These are phyloP conservation scores for Magnaporthiopsis rhizophila DNA, from an alignment of 2,329 filamentous ascomycete species.

Conservation along the genomic window DNA sequence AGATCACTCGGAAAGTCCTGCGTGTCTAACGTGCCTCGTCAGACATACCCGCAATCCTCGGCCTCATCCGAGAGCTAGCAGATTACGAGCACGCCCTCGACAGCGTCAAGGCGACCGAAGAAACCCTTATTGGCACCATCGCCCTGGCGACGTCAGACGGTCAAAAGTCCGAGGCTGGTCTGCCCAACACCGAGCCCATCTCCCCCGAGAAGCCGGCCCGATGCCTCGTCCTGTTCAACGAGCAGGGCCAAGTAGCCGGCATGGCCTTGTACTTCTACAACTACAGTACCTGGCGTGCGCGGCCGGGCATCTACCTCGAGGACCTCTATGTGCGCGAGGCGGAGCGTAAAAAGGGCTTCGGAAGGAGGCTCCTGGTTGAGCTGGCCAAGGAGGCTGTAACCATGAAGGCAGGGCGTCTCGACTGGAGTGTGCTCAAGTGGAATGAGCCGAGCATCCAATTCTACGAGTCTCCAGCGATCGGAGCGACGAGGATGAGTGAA, in stretches of 20 bases:
- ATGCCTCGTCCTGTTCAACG: slow-evolving; percentile 59
- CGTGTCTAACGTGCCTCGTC: slow-evolving; percentile 2
- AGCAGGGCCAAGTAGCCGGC: slow-evolving; percentile 46
- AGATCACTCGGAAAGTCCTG: not conserved
- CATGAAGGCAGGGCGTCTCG: slow-evolving; percentile 66
- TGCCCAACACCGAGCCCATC: slow-evolving; percentile 44
- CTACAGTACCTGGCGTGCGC: slow-evolving; percentile 88
- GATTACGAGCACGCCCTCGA: slow-evolving; percentile 75
- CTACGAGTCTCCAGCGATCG: slow-evolving; percentile 57
- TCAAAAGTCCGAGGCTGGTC: slow-evolving; percentile 16
- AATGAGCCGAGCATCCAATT: slow-evolving; percentile 86
- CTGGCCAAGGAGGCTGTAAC: slow-evolving; percentile 72
- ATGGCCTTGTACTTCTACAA: slow-evolving; percentile 94
- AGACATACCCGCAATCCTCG: slow-evolving; percentile 79
- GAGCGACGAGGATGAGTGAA: slow-evolving; percentile 58
- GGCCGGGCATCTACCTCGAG: slow-evolving; percentile 84
- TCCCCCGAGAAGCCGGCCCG: slow-evolving; percentile 58
- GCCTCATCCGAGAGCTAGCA: slow-evolving; percentile 77
- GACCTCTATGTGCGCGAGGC: slow-evolving; percentile 75
- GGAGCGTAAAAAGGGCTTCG: slow-evolving; percentile 71
- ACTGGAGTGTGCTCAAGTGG: slow-evolving; percentile 91
- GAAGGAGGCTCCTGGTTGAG: slow-evolving; percentile 63
- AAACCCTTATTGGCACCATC: slow-evolving; percentile 64
- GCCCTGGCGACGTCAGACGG: slow-evolving; percentile 59
- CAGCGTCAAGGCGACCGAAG: slow-evolving; percentile 69